Base-by-base conservation (phyloP, 164 flowering plant species). In the Magnolia changhungtana region DNA sequence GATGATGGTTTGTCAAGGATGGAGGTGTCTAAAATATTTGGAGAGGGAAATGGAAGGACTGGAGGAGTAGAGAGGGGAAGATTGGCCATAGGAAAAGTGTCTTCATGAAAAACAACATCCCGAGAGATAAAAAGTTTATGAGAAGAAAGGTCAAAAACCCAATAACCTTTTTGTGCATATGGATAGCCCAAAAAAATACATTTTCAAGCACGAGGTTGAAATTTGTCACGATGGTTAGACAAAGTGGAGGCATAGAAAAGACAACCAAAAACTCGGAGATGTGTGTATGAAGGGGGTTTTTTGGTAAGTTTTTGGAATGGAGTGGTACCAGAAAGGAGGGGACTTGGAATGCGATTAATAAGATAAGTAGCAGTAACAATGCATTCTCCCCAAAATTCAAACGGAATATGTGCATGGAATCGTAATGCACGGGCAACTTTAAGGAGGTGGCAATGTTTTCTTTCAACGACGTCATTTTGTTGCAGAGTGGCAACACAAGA, bases 351-450 rank as follows among this genome's bases (percentile, higher is more conserved):
- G 7, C 52, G 9, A 19, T 59, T 73, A 18, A 27, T 73, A 19
- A 73, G 13, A 18, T 16, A 73, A 7, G 69, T 29, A 18, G 68
- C 68, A 29, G 0, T 21, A 7, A 63, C 21, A 24, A 73, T 31
- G 24, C 51, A 73, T 8, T 73, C 68, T 31, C 75, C 67, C 68
- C 75, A 73, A 73, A 73, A 61, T 1, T 19, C 27, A 1, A 23
- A 1, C 24, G 24, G 1, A 29, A 9, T 1, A 69, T 23, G 14
- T 3, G 51, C 67, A 13, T 73, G 52, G 31, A 37, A 73, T 50
- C 27, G 0, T 6, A 55, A 23, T 21, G 74, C 63, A 50, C 19
- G 0, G 10, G 63, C 74, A 1, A 72, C 64, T 13, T 72, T 19
- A n/a, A 72, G 45, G 24, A 72, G 27, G 14, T 51, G 74, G 8